phyloP scores from a whole-genome alignment of 805 yeast genomes.

The Wickerhamiella alocasiicola region DNA sequence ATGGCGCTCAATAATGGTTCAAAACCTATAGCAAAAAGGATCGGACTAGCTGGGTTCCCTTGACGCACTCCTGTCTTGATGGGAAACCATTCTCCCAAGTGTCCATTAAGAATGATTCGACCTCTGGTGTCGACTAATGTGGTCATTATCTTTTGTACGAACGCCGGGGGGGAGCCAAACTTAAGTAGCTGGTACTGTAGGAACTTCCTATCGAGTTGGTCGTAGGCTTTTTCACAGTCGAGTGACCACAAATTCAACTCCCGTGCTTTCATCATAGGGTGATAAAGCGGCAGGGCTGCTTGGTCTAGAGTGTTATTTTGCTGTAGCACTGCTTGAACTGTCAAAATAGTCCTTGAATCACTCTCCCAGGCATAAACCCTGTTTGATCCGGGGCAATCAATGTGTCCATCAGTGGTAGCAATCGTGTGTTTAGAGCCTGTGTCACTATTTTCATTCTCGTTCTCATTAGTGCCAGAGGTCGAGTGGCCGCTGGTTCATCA shows the following conservation, averaged over 20 bases:
- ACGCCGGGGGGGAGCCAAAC: background rate
- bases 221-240: background rate
- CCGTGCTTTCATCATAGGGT: background rate
- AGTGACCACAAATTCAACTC: background rate
- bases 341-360: background rate
- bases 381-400: slow-evolving; percentile 4
- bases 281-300: too few species aligned
- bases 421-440: background rate
- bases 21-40: background rate
- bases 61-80: slow-evolving; percentile 2
- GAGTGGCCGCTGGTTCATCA: too few species aligned
- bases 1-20: background rate
- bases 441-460: slow-evolving; percentile 1
- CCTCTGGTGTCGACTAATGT: background rate
- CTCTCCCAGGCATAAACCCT: slow-evolving; percentile 3
- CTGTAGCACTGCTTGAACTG: background rate
- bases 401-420: background rate
- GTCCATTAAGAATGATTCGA: background rate
- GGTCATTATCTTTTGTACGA: background rate
- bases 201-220: background rate
- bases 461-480: slow-evolving; percentile 4
- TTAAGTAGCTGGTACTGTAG: background rate
- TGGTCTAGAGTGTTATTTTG: too few species aligned
- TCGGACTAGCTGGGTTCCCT: background rate
- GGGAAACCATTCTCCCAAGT: background rate